These are phyloP conservation scores for Fusarium sterilihyphosum DNA, from an alignment of 2,329 filamentous ascomycete genomes.

Conservation along the genomic window DNA sequence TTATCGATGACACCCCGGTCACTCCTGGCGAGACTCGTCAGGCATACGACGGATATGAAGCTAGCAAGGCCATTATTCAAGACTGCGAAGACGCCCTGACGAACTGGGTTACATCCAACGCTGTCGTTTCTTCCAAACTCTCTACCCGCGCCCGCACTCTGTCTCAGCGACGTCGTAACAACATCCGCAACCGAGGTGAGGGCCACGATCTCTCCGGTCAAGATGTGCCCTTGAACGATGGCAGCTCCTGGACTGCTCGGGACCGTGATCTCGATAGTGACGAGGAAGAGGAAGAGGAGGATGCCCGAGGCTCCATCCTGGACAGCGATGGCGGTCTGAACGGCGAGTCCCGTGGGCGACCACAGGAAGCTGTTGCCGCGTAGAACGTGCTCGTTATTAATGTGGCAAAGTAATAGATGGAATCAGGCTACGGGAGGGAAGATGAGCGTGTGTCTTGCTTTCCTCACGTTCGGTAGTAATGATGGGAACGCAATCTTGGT, in stretches of 20 bases:
- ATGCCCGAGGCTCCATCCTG: conserved; percentile 59
- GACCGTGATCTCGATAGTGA: conserved; percentile 71
- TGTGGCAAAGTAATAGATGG: conserved; percentile 1
- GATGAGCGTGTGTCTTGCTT: not conserved
- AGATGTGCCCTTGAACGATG: conserved; percentile 80
- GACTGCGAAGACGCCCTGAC: conserved; percentile 97
- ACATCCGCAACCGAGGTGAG: conserved; percentile 73
- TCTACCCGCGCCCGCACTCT: conserved; percentile 88
- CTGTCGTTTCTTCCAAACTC: conserved; percentile 86
- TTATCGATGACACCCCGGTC: conserved; percentile 95
- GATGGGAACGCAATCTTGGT: conserved; percentile 36
- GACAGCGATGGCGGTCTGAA: conserved; percentile 64
- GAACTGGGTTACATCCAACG: conserved; percentile 95
- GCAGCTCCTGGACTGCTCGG: conserved; percentile 86
- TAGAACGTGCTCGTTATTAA: conserved; percentile 44
- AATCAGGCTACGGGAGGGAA: not conserved
- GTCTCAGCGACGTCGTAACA: conserved; percentile 83
- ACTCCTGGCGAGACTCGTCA: conserved; percentile 96
- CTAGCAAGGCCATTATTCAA: conserved; percentile 98
- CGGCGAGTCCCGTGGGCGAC: conserved; percentile 66
- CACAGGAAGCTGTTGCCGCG: conserved; percentile 61
- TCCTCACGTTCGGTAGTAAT: conserved; percentile 27
- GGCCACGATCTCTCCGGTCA: conserved; percentile 85
- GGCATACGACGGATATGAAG: conserved; percentile 97
- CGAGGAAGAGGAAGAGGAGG: conserved; percentile 71